These are phyloP conservation scores for Nemophila menziesii DNA, from an alignment of 257 asterid genomes.

Conservation along the genomic window DNA sequence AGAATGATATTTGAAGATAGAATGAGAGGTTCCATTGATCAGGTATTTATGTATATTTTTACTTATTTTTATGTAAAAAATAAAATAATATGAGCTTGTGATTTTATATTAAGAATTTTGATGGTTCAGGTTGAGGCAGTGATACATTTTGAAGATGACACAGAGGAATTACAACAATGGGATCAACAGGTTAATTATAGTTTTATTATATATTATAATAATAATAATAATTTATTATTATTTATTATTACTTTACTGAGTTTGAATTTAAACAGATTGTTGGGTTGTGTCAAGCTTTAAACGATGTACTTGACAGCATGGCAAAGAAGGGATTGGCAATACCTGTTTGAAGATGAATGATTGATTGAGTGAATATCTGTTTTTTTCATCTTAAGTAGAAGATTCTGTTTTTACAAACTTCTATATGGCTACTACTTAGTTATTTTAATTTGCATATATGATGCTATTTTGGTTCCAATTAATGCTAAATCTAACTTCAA, in stretches of 20 bases:
- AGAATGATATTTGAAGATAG: slow-evolving; percentile 94
- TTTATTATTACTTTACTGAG: background rate
- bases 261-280: slow-evolving; percentile 45
- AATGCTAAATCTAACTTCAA: no score
- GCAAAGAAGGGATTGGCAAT: slow-evolving; percentile 85
- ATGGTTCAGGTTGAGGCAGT: slow-evolving; percentile 74
- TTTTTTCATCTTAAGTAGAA: no score
- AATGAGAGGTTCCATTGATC: slow-evolving; percentile 96
- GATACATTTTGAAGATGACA: slow-evolving; percentile 95
- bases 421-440: no score
- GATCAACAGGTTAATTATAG: slow-evolving; percentile 89
- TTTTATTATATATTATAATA: background rate
- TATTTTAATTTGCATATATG: no score
- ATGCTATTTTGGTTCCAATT: no score
- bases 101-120: background rate
- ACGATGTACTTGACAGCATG: slow-evolving; percentile 89
- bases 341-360: slow-evolving; percentile 75
- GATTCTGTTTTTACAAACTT: no score
- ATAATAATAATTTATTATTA: no score
- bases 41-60: slow-evolving; percentile 53
- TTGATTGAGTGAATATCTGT: no score
- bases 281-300: slow-evolving; percentile 88
- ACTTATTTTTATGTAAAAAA: background rate
- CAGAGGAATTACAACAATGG: slow-evolving; percentile 92
- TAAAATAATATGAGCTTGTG: background rate